Base-by-base conservation (phyloP, 768 basidiomycete genomes). In the Neoboletus brunneissimus region DNA sequence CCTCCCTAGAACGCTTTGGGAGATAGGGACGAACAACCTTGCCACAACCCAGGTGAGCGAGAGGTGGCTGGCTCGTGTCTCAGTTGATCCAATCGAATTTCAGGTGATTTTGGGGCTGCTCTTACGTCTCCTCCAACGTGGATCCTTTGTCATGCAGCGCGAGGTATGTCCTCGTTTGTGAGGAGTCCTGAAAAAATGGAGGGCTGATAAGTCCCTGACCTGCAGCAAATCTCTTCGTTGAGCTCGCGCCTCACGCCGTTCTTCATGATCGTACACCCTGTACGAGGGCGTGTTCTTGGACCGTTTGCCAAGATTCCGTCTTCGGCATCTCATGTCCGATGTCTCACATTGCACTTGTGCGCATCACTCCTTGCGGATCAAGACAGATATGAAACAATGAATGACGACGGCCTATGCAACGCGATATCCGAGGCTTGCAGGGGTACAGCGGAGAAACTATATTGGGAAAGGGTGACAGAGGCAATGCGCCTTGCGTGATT, bases 1-100 rank as follows among this genome's bases (percentile, higher is more conserved):
- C 60, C 79, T 97, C 43, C 92, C 94, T 0, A 87, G 84, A 71
- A 79, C 80, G 7, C 75, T 98, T 5, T 98, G 95, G 95, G 94
- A 98, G 69, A 70, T 89, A 11, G 87, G 88, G 4, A 72, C 71
- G 11, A 80, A 71, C 51, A 82, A 91, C 66, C 67, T 80, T 18
- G 61, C 70, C 1, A 73, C 80, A 5, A 85, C 86, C 0, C 84
- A 90, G 80, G 92, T 89, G 49, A 60, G 77, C 42, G 34, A 27
- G 32, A 38, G 23, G 22, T 8, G 29, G 48, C 4, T 43, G 47
- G 43, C 32, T 25, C 4, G 44, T 18, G 22, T 23, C 40, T 23
- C 41, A 31, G 20, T 48, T 60, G 42, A 67, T 58, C 51, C 44
- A 41, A 51, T 38, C 23, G 23, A 48, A 31, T 23, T 49, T 37